Evolutionary conservation across 805 yeast genomes (phyloP).

Genomic region (Kuraishia piskuri): DNA sequence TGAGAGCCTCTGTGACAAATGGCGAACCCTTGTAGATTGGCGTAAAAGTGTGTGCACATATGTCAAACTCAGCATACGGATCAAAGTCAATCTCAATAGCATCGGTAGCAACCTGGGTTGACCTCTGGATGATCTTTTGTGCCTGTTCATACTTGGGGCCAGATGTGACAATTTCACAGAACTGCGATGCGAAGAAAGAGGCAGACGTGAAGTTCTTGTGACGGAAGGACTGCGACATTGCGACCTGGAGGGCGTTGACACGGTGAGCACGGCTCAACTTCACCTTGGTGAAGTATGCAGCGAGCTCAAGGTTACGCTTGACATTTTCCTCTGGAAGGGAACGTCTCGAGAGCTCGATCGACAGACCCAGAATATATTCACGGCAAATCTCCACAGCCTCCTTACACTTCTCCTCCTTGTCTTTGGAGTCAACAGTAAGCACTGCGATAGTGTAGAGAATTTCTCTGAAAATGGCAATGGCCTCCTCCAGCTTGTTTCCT

Average conservation of each 20-base stretch:
- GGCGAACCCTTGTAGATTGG: conserved; percentile 82
- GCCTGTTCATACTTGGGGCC: conserved; percentile 91
- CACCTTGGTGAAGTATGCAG: conserved; percentile 89
- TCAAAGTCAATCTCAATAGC: conserved; percentile 89
- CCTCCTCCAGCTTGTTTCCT: conserved; percentile 73
- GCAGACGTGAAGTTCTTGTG: conserved; percentile 85
- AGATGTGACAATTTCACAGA: conserved; percentile 55
- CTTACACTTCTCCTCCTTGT: conserved; percentile 67
- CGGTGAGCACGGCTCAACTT: conserved; percentile 77
- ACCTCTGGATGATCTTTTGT: conserved; percentile 65
- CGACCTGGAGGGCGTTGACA: conserved; percentile 85
- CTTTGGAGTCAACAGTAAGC: conserved; percentile 60
- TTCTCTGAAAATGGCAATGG: conserved; percentile 71
- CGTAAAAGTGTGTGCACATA: conserved; percentile 79
- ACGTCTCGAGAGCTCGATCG: conserved; percentile 88
- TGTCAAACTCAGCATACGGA: conserved; percentile 82
- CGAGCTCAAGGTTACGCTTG: conserved; percentile 86
- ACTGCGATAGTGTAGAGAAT: conserved; percentile 71
- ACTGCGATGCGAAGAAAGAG: conserved; percentile 80
- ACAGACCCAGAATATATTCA: conserved; percentile 86
- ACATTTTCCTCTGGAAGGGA: conserved; percentile 59
- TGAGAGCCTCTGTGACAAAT: conserved; percentile 66
- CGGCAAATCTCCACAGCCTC: conserved; percentile 68
- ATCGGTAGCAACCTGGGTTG: conserved; percentile 78
- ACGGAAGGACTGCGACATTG: conserved; percentile 88